Evolutionary conservation across 106 monocot species (phyloP).

Genomic region (Amphibolis antarctica): DNA sequence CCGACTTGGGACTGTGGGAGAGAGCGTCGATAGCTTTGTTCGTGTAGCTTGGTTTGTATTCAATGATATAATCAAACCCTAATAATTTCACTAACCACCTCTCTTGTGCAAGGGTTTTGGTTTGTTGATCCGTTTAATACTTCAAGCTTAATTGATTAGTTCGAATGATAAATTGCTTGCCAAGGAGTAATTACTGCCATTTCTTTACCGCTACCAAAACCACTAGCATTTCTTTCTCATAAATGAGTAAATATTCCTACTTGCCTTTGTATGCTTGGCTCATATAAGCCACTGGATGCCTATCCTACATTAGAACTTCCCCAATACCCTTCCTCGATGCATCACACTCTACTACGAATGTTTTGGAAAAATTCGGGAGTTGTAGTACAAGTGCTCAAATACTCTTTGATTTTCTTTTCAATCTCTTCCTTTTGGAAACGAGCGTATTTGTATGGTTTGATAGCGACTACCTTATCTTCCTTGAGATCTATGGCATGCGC

Average conservation of each 20-base stretch:
- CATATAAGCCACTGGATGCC: neutral
- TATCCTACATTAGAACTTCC: neutral
- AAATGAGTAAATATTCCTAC: neutral
- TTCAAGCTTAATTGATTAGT: neutral
- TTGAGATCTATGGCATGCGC: too few species aligned
- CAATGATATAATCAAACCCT: neutral
- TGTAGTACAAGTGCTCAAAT: neutral
- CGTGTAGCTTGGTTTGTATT: neutral
- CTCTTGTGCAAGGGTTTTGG: neutral
- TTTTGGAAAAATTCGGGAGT: neutral
- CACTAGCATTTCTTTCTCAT: neutral
- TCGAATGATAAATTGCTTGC: neutral
- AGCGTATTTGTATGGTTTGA: too few species aligned
- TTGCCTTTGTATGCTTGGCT: neutral
- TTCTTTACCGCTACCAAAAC: neutral
- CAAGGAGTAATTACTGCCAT: neutral
- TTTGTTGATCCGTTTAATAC: neutral
- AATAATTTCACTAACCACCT: neutral
- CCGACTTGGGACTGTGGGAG: too few species aligned
- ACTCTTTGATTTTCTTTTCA: too few species aligned
- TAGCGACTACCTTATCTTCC: too few species aligned
- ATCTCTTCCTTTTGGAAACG: too few species aligned
- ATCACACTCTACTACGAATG: constrained; percentile 1
- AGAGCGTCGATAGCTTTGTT: too few species aligned
- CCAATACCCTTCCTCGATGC: neutral